Conservation (phyloP, 352 stramenopile species). For the Pythium phragmiticola region DNA sequence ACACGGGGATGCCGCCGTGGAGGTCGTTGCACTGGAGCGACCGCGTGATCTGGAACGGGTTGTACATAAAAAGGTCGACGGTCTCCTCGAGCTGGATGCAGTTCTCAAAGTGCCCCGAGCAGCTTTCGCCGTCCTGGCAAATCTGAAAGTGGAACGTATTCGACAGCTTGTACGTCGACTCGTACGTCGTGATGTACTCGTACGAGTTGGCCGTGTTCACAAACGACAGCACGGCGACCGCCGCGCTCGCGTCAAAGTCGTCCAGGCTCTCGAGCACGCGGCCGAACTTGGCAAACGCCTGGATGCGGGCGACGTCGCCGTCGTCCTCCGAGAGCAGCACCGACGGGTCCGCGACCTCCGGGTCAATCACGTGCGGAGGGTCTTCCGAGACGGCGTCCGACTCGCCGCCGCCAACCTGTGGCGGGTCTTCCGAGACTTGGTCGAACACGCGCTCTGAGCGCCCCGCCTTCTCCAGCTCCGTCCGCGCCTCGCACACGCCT, state of each 20-base stretch:
- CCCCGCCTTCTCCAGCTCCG: slow-evolving; percentile 28
- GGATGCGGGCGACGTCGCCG: slow-evolving; percentile 35
- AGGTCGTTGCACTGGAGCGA: slow-evolving; percentile 39
- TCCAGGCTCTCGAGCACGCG: slow-evolving; percentile 26
- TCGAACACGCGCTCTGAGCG: background rate
- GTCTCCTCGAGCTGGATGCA: slow-evolving; percentile 34
- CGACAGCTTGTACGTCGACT: slow-evolving; percentile 24
- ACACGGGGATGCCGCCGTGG: slow-evolving; percentile 42
- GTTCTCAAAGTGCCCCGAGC: slow-evolving; percentile 29
- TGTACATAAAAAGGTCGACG: slow-evolving; percentile 64
- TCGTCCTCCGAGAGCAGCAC: slow-evolving; percentile 17
- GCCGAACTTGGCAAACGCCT: slow-evolving; percentile 37
- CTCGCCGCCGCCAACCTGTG: too few species aligned
- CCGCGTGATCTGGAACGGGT: slow-evolving; percentile 47
- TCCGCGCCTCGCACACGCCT: slow-evolving; percentile 35
- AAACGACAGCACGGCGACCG: slow-evolving; percentile 45
- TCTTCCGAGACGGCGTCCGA: too few species aligned
- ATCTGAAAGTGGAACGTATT: slow-evolving; percentile 49
- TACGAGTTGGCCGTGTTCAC: slow-evolving; percentile 41
- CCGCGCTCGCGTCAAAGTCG: background rate
- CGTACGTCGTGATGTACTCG: slow-evolving; percentile 33
- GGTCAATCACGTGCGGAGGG: background rate
- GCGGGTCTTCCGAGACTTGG: background rate
- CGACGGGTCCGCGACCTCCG: background rate
- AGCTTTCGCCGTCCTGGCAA: slow-evolving; percentile 25